Conservation (phyloP, 306 rosid species). For the Casuarina glauca region DNA sequence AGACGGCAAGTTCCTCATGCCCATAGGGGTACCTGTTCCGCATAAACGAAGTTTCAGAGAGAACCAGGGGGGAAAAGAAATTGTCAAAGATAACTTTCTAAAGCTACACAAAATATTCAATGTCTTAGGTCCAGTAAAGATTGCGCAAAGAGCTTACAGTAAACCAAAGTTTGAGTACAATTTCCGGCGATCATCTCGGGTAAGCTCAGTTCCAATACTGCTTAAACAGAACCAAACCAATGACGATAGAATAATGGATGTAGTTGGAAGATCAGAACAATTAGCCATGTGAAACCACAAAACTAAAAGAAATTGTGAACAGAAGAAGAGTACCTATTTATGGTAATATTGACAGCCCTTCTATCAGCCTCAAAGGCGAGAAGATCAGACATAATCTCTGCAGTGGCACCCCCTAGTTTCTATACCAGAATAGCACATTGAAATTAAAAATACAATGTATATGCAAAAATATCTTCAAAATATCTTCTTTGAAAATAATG, state of each 20-base stretch:
- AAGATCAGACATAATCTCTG: constrained; percentile 95
- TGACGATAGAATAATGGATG: constrained; percentile 8
- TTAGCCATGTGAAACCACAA: too few relatives aligned
- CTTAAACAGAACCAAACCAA: constrained; percentile 27
- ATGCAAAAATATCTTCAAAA: constrained; percentile 4
- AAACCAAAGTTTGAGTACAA: constrained; percentile 92
- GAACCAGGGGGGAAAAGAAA: background rate
- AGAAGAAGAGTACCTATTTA: background rate
- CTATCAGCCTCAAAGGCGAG: constrained; percentile 96
- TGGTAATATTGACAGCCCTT: constrained; percentile 91
- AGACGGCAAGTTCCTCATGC: constrained; percentile 92
- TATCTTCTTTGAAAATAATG: background rate
- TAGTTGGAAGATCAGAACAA: too few relatives aligned
- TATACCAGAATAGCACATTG: constrained; percentile 34
- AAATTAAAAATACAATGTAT: constrained; percentile 26
- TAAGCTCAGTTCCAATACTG: constrained; percentile 98
- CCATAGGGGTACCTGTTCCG: constrained; percentile 82
- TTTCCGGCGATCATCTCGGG: constrained; percentile 91
- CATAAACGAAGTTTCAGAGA: constrained; percentile 16
- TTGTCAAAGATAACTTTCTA: constrained; percentile 24
- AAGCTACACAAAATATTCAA: constrained; percentile 13
- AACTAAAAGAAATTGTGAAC: too few relatives aligned
- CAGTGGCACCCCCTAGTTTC: constrained; percentile 98
- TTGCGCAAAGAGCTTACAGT: constrained; percentile 60
- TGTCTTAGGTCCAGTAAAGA: constrained; percentile 2